A percentile compares a stretch with the other conserved stretches of the same genome.
Evolutionary conservation across 2,329 filamentous ascomycete species (phyloP).

Genomic region (Orbilia javanica): DNA sequence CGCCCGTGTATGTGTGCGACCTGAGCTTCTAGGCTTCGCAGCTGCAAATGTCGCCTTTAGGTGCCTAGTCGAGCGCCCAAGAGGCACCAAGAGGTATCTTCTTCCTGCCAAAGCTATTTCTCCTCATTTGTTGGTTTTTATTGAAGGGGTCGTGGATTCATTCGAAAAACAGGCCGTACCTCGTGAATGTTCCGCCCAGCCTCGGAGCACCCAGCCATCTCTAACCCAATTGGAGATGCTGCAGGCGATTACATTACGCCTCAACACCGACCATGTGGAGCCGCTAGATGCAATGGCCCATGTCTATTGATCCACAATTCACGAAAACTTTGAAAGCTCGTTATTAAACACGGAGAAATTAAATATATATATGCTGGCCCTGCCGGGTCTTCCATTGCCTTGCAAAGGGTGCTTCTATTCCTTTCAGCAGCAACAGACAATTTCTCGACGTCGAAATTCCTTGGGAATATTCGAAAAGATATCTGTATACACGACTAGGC

Average conservation of each 20-base stretch:
- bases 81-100: not conserved
- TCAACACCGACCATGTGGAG: slow-evolving; percentile 33
- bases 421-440: slow-evolving; percentile 6
- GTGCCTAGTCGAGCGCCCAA: slow-evolving; percentile 10
- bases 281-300: slow-evolving; percentile 10
- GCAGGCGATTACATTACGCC: slow-evolving; percentile 33
- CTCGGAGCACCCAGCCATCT: slow-evolving; percentile 23
- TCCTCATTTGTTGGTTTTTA: not conserved
- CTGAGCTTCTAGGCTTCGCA: not conserved
- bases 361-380: slow-evolving; percentile 6
- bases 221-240: slow-evolving; percentile 26
- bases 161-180: slow-evolving; percentile 14
- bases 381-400: not conserved
- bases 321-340: slow-evolving; percentile 7
- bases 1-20: not conserved
- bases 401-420: not conserved
- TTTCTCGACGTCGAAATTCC: slow-evolving; percentile 14
- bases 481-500: not conserved
- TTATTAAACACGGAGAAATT: not conserved
- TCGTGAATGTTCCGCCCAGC: slow-evolving; percentile 5
- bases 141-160: not conserved
- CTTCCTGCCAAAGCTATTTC: not conserved
- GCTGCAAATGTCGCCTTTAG: slow-evolving; percentile 33
- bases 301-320: slow-evolving; percentile 4
- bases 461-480: not conserved